Evolutionary conservation across 1,139 yeast genomes (phyloP), one percentile per base, ranked within the genome.

Genomic region (Debaryomyces coudertii): DNA sequence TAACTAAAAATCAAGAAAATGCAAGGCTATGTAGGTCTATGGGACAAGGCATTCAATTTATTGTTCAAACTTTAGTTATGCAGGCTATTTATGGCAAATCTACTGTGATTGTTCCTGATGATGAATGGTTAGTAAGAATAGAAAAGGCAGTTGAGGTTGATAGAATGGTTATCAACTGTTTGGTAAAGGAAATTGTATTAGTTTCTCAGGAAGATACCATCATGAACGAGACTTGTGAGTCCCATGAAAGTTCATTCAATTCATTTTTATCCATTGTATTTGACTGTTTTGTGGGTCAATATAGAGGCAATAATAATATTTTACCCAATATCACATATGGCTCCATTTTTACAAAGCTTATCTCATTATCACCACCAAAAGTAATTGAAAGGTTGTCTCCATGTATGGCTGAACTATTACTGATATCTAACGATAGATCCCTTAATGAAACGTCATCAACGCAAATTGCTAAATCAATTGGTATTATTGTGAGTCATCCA

Each of bases 91-190:
- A 62, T 7, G 79, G 73, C 0, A 67, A 75, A 22, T 58, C 67
- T 1, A 83, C 93, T 0, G 83, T 85, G 3, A 62, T 88, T 44
- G 79, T 79, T 0, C 66, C 77, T 16, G 96, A 89, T 61, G 87
- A 84, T 52, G 85, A 87, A 42, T 90, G 97, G 97, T 71, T 74
- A 4, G 67, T 79, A 0, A 75, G 93, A 56, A 60, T 88, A 23
- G 90, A 85, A n/a, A 87, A 83, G 46, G 89, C 95, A 0, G 48
- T 87, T 5, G 85, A 81, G 41, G 69, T 78, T 35, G 95, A 90
- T 57, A 73, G 72, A 2, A 60, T 57, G 1, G 88, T 87, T 1
- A 67, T 81, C 30, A 37, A 48, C 0, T 58, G 69, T 3, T 62
- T 85, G 5, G 52, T 56, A 9, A 39, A 48, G 1, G 66, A 71